Percentiles rank a stretch among this genome's conserved stretches.
Evolutionary conservation across 2,329 filamentous ascomycete genomes (phyloP).

Genomic region (Pseudogymnoascus sp.): DNA sequence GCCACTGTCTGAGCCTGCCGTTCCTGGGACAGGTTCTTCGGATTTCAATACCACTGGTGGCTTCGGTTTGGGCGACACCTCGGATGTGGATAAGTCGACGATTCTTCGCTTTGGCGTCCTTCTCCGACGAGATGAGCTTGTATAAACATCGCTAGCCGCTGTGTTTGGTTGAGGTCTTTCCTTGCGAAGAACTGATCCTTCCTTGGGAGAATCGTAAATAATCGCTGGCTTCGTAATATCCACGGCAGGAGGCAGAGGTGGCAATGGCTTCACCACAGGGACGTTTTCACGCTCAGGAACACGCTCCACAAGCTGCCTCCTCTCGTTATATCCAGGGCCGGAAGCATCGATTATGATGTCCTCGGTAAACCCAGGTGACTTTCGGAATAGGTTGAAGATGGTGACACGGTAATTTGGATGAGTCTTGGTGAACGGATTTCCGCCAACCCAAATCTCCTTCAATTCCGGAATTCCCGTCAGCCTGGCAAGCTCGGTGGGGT

Average conservation of each 20-base stretch:
- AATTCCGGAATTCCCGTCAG: conserved; percentile 87
- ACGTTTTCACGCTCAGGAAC: conserved; percentile 66
- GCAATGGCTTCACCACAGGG: conserved; percentile 65
- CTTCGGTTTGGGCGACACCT: conserved; percentile 9
- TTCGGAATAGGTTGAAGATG: conserved; percentile 94
- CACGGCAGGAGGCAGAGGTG: conserved; percentile 47
- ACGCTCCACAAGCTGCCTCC: conserved; percentile 74
- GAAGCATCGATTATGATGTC: conserved; percentile 84
- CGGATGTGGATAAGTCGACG: conserved; percentile 49
- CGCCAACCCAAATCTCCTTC: conserved; percentile 82
- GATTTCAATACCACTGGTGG: conserved; percentile 18
- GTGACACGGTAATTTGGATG: conserved; percentile 77
- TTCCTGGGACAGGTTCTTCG: conserved; percentile 17
- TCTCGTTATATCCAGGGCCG: conserved; percentile 77
- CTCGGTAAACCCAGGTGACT: conserved; percentile 79
- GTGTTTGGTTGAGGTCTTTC: conserved; percentile 44
- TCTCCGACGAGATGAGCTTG: conserved; percentile 48
- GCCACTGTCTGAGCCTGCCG: conserved; percentile 20
- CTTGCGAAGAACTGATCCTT: conserved; percentile 49
- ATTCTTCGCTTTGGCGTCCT: conserved; percentile 55
- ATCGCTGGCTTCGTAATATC: conserved; percentile 62
- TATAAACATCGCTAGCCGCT: conserved; percentile 50
- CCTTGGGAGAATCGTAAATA: conserved; percentile 38
- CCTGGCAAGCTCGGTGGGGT: conserved; percentile 82
- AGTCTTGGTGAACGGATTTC: conserved; percentile 85